These are phyloP conservation scores for Russula foetens DNA, from an alignment of 768 basidiomycete species.

Conservation along the genomic window DNA sequence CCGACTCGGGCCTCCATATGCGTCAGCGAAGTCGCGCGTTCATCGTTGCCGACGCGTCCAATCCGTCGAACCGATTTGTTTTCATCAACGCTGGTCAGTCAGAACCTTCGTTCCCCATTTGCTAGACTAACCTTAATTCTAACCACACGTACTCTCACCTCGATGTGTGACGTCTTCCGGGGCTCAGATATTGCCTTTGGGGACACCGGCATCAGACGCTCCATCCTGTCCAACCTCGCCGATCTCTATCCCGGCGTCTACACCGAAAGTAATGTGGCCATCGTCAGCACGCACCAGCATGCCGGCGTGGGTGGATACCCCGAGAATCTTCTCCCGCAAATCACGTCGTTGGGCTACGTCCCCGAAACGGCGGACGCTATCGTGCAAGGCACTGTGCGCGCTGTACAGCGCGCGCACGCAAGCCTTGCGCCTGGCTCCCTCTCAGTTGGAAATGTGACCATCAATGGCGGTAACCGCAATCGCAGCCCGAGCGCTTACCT, in stretches of 20 bases:
- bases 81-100: conserved; percentile 66
- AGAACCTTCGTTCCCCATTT: background rate
- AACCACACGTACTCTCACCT: background rate
- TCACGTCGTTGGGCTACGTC: conserved; percentile 69
- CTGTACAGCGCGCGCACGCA: conserved; percentile 59
- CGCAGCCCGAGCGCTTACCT: conserved; percentile 70
- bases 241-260: conserved; percentile 55
- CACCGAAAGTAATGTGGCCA: conserved; percentile 61
- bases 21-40: conserved; percentile 71
- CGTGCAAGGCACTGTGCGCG: conserved; percentile 56
- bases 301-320: conserved; percentile 73
- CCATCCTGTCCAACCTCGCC: conserved; percentile 52
- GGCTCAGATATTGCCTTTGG: conserved; percentile 70
- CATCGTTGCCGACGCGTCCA: conserved; percentile 56
- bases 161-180: background rate
- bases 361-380: conserved; percentile 66
- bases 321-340: conserved; percentile 69
- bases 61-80: conserved; percentile 51
- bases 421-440: conserved; percentile 53
- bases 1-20: conserved; percentile 71
- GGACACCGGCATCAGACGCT: conserved; percentile 65
- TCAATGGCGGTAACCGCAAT: conserved; percentile 63
- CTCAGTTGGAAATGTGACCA: conserved; percentile 58
- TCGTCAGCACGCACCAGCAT: conserved; percentile 70
- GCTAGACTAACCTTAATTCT: background rate